Evolutionary conservation across 2,329 filamentous ascomycete genomes (phyloP).

Genomic region (Colletotrichum caudatum): DNA sequence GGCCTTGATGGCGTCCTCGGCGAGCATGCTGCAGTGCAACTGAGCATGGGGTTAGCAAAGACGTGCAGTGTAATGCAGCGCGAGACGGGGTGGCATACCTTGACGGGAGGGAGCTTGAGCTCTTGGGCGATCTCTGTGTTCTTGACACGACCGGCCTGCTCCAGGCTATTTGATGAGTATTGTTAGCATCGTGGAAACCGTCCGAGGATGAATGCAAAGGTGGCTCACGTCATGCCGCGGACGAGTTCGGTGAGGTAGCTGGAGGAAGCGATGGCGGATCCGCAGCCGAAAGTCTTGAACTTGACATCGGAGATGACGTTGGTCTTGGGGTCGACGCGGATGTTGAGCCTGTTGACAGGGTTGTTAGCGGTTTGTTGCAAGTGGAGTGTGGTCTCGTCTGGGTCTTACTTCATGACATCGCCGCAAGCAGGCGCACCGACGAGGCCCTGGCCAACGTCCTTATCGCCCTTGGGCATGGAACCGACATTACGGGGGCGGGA

Average conservation of each 20-base stretch:
- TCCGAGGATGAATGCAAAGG: neutral
- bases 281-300: conserved; percentile 98
- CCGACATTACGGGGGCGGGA: conserved; percentile 67
- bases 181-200: neutral
- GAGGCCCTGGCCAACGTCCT: conserved; percentile 89
- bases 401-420: conserved; percentile 82
- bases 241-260: conserved; percentile 98
- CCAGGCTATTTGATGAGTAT: conserved; percentile 60
- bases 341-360: conserved; percentile 67
- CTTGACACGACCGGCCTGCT: conserved; percentile 91
- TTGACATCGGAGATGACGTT: conserved; percentile 94
- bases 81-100: conserved; percentile 64
- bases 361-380: conserved; percentile 18
- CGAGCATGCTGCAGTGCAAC: conserved; percentile 94
- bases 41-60: conserved; percentile 47
- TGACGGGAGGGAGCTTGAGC: conserved; percentile 88
- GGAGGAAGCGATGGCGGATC: conserved; percentile 92
- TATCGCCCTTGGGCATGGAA: conserved; percentile 77
- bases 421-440: conserved; percentile 90
- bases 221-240: conserved; percentile 80
- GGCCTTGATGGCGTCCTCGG: conserved; percentile 91
- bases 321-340: conserved; percentile 87
- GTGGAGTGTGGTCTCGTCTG: too few species aligned
- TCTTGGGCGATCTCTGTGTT: conserved; percentile 99
- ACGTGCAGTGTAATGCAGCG: neutral